A percentile compares a stretch with the other conserved stretches of the same genome.
phyloP scores from a whole-genome alignment of 2,329 filamentous ascomycete genomes.

The Cryphonectria japonica region DNA sequence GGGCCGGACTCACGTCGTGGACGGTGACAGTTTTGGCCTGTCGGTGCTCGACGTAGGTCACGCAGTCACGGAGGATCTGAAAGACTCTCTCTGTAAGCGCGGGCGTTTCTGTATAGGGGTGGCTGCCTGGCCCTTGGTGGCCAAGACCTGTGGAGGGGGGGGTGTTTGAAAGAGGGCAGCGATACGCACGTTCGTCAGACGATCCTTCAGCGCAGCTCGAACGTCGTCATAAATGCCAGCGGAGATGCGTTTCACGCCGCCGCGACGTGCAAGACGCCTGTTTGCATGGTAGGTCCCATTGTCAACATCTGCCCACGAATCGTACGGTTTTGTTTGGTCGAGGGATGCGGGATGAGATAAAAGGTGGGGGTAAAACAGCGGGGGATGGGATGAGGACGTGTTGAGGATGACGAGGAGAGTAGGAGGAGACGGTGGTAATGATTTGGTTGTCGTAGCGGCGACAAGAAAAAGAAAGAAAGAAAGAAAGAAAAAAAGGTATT shows the following conservation, averaged over 20 bases:
- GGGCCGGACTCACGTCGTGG: constrained; percentile 54
- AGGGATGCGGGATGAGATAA: neutral
- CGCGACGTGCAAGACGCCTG: constrained; percentile 73
- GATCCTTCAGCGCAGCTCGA: constrained; percentile 53
- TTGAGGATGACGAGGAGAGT: neutral
- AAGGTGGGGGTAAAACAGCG: neutral
- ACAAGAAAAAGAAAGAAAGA: neutral
- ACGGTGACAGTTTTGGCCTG: constrained; percentile 65
- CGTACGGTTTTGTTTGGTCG: neutral
- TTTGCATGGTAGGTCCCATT: neutral
- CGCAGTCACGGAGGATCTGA: constrained; percentile 57
- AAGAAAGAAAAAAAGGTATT: no score
- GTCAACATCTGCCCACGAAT: constrained; percentile 9
- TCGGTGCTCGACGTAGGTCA: constrained; percentile 56
- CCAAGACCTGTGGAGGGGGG: no score
- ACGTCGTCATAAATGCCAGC: constrained; percentile 65
- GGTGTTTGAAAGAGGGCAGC: neutral
- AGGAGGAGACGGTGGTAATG: no score
- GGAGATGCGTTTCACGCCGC: constrained; percentile 76
- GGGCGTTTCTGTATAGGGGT: neutral
- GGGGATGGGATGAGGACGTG: no score
- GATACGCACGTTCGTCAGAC: constrained; percentile 51
- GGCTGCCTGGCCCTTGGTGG: no score
- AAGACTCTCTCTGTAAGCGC: neutral
- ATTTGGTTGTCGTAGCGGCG: constrained; percentile 12